Evolutionary conservation across 257 asterid species (phyloP).

Genomic region (Voacanga thouarsii): DNA sequence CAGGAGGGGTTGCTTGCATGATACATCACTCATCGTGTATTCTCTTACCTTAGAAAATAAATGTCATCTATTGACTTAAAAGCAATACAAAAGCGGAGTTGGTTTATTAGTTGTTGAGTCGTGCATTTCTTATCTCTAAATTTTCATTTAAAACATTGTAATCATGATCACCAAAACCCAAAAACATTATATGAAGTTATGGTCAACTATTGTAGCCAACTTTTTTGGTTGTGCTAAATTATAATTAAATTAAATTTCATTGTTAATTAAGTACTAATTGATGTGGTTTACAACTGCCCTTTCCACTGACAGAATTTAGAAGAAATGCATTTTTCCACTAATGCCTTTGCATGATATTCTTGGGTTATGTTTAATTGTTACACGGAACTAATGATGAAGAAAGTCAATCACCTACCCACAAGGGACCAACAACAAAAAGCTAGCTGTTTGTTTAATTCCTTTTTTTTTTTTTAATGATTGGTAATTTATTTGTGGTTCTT

Average conservation of each 20-base stretch:
- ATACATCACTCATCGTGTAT: background rate
- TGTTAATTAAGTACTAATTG: too few species aligned
- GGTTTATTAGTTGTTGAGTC: constrained; percentile 14
- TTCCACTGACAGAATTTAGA: too few species aligned
- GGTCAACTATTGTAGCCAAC: constrained; percentile 6
- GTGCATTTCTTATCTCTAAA: background rate
- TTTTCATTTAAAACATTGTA: background rate
- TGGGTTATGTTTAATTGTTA: background rate
- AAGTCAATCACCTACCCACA: constrained; percentile 4
- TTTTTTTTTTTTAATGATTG: too few species aligned
- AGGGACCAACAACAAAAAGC: background rate
- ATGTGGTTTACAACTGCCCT: too few species aligned
- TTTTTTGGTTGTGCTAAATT: background rate
- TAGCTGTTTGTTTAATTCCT: background rate
- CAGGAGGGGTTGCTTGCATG: background rate
- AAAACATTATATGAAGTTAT: background rate
- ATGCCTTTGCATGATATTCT: background rate
- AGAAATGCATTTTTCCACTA: constrained; percentile 4
- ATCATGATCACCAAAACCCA: background rate
- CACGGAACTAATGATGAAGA: background rate
- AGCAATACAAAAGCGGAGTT: background rate
- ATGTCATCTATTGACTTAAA: constrained; percentile 7
- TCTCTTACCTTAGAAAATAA: background rate
- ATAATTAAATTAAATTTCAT: background rate
- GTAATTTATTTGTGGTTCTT: too few species aligned